phyloP scores from a whole-genome alignment of 2,329 filamentous ascomycete species.

The Pleurostoma richardsiae region DNA sequence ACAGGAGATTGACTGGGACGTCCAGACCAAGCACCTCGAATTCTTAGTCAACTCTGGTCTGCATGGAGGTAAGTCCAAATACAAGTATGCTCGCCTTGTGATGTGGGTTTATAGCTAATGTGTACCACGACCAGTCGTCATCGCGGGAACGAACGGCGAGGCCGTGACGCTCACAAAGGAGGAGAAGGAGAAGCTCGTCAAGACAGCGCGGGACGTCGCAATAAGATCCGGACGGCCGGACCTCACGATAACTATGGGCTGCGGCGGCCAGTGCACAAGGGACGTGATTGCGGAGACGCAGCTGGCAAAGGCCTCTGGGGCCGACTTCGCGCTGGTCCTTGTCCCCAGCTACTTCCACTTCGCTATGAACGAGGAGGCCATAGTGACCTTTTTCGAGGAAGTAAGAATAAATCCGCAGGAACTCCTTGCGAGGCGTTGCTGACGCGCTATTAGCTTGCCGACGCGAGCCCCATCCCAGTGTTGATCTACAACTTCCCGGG shows the following conservation, averaged over 20 bases:
- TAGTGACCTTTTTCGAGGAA: conserved; percentile 59
- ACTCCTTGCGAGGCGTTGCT: conserved; percentile 1
- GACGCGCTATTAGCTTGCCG: conserved; percentile 36
- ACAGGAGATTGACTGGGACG: conserved; percentile 51
- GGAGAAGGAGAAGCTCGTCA: conserved; percentile 59
- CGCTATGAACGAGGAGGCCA: conserved; percentile 53
- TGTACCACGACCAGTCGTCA: conserved; percentile 41
- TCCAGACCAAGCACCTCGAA: conserved; percentile 46
- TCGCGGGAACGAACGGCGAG: conserved; percentile 71
- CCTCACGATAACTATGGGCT: conserved; percentile 62
- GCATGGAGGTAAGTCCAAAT: conserved; percentile 33
- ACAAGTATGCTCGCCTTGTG: too few relatives aligned
- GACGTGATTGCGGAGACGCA: conserved; percentile 61
- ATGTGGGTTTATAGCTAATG: too few relatives aligned
- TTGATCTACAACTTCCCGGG: conserved; percentile 71
- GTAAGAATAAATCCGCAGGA: conserved; percentile 18
- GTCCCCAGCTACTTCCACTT: conserved; percentile 69
- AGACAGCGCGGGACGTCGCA: conserved; percentile 55
- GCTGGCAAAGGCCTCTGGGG: conserved; percentile 57
- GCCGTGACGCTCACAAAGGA: conserved; percentile 62
- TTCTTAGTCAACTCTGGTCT: conserved; percentile 49
- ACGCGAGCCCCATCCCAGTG: conserved; percentile 55
- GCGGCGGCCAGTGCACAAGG: conserved; percentile 59
- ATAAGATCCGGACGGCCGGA: conserved; percentile 48
- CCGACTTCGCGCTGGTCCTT: conserved; percentile 63